Evolutionary conservation across 1,284 basidiomycete genomes (phyloP).

Genomic region (Leucoagaricus sp.): DNA sequence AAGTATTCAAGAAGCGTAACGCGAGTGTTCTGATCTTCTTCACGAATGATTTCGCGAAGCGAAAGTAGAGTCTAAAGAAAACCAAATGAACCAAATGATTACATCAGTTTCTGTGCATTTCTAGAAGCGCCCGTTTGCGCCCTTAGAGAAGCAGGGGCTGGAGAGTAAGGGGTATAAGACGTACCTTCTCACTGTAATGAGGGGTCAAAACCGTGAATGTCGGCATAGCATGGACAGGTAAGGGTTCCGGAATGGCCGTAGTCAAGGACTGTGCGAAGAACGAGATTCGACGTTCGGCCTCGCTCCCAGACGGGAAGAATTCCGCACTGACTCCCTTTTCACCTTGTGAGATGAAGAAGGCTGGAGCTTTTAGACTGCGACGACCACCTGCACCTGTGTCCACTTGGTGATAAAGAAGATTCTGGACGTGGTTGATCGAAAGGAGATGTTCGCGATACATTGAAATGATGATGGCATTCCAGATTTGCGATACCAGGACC

Average conservation of each 20-base stretch:
- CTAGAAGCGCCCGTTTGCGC: background rate
- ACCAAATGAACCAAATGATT: constrained; percentile 16
- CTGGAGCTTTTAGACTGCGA: constrained; percentile 86
- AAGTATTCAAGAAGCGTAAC: constrained; percentile 96
- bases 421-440: constrained; percentile 95
- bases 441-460: constrained; percentile 98
- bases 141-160: background rate
- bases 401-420: constrained; percentile 92
- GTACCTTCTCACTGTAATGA: constrained; percentile 93
- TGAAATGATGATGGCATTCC: constrained; percentile 99
- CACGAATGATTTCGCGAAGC: constrained; percentile 93
- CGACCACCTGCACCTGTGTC: constrained; percentile 82
- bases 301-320: constrained; percentile 91
- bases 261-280: constrained; percentile 97
- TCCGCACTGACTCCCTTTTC: constrained; percentile 85
- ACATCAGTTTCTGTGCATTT: background rate
- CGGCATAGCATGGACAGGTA: constrained; percentile 95
- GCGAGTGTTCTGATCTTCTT: constrained; percentile 93
- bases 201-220: constrained; percentile 96
- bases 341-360: constrained; percentile 92
- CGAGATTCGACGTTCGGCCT: constrained; percentile 93
- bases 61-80: constrained; percentile 79
- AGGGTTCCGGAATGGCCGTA: constrained; percentile 84
- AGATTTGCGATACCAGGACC: constrained; percentile 96
- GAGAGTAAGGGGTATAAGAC: background rate